phyloP scores from a whole-genome alignment of 345 rosid species.

The Clarkia xantiana region DNA sequence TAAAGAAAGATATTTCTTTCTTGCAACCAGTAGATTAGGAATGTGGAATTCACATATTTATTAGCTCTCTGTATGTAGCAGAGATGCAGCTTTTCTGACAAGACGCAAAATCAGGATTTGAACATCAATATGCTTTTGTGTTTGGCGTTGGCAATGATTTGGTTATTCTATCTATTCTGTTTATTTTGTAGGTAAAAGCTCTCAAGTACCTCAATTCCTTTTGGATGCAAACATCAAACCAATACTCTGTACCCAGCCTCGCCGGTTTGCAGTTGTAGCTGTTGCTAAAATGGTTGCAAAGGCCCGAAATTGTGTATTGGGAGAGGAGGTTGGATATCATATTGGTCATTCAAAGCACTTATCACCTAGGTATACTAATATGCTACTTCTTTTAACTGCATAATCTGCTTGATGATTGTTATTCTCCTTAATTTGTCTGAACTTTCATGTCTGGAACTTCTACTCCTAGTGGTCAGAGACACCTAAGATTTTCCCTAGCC shows the following conservation, averaged over 20 bases:
- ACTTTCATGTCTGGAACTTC: too few relatives aligned
- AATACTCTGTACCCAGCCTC: slow-evolving; percentile 73
- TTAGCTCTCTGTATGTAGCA: too few relatives aligned
- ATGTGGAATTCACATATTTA: too few relatives aligned
- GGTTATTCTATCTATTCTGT: slow-evolving; percentile 3
- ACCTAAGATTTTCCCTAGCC: too few relatives aligned
- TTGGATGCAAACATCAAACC: slow-evolving; percentile 60
- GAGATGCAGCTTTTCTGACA: too few relatives aligned
- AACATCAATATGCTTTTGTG: not conserved
- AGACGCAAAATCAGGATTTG: too few relatives aligned
- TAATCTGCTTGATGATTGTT: not conserved
- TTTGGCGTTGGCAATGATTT: not conserved
- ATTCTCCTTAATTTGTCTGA: not conserved
- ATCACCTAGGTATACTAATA: slow-evolving; percentile 34
- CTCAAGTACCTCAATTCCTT: slow-evolving; percentile 90
- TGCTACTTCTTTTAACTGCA: not conserved
- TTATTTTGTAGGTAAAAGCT: slow-evolving; percentile 63
- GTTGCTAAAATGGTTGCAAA: slow-evolving; percentile 89
- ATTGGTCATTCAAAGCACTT: slow-evolving; percentile 71
- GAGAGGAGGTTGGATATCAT: slow-evolving; percentile 86
- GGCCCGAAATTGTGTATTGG: slow-evolving; percentile 67
- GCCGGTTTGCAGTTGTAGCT: slow-evolving; percentile 95
- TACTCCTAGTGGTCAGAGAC: too few relatives aligned
- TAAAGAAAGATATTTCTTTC: too few relatives aligned
- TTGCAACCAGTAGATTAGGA: too few relatives aligned